Conservation (phyloP, 306 rosid genomes). For the Malus sieversii region DNA sequence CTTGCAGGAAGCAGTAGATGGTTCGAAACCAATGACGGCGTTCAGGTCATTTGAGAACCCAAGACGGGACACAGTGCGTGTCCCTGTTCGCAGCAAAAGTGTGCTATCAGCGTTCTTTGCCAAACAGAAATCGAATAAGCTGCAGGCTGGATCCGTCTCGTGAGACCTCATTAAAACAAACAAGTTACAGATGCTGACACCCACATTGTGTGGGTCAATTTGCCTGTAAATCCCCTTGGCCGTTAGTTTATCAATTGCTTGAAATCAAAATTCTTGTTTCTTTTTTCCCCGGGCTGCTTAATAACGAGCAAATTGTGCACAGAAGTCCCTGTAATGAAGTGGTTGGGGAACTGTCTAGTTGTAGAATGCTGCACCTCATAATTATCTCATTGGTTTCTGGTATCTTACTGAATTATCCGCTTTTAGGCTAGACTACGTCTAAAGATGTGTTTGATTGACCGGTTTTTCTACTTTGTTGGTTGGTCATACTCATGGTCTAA, state of each 20-base stretch:
- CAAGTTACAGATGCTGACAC: constrained; percentile 5
- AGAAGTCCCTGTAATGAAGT: constrained; percentile 9
- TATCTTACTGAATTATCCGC: background rate
- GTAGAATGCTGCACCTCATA: background rate
- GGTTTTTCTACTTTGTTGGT: too few species aligned
- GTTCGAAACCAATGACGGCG: constrained; percentile 42
- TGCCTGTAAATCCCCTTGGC: constrained; percentile 6
- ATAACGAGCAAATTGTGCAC: constrained; percentile 39
- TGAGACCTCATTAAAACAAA: constrained; percentile 24
- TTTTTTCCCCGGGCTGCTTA: constrained; percentile 19
- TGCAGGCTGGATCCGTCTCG: constrained; percentile 42
- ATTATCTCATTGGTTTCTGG: background rate
- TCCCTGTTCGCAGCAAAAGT: constrained; percentile 77
- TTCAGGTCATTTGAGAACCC: constrained; percentile 63
- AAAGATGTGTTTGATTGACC: background rate
- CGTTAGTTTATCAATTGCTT: constrained; percentile 6
- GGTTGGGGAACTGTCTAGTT: constrained; percentile 17
- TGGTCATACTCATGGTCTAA: too few species aligned
- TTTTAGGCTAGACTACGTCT: background rate
- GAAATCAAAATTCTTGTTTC: background rate
- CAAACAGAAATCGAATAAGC: constrained; percentile 48
- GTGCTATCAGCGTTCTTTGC: constrained; percentile 74
- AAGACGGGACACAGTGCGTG: constrained; percentile 33
- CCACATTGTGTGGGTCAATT: constrained; percentile 12
- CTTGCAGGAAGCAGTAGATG: constrained; percentile 55